phyloP scores from a whole-genome alignment of 2,329 filamentous ascomycete species.

The Fusarium sp. region DNA sequence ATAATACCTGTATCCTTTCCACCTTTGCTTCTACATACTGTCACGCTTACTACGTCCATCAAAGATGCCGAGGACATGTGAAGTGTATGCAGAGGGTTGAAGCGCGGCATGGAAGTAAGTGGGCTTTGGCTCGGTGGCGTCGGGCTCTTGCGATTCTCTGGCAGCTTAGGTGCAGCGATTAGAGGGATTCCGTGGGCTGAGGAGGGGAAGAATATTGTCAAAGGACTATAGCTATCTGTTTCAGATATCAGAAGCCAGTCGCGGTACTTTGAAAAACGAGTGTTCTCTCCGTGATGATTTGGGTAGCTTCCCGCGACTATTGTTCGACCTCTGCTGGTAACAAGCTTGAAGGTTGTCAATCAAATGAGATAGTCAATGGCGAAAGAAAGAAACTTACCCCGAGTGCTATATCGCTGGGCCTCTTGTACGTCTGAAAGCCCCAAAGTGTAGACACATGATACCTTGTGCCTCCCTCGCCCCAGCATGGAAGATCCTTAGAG shows the following conservation, averaged over 20 bases:
- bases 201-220: background rate
- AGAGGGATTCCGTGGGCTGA: constrained; percentile 8
- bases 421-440: constrained; percentile 12
- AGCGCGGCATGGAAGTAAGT: background rate
- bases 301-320: constrained; percentile 11
- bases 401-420: constrained; percentile 16
- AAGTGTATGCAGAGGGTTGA: background rate
- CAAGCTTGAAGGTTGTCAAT: background rate
- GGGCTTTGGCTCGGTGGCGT: background rate
- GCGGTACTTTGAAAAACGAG: background rate
- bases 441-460: constrained; percentile 7
- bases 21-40: background rate
- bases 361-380: fast-evolving
- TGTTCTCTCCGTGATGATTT: background rate
- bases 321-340: background rate
- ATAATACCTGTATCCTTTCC: background rate
- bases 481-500: background rate
- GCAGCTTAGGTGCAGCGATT: background rate
- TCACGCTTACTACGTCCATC: background rate
- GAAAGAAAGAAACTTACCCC: background rate
- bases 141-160: fast-evolving
- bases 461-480: background rate
- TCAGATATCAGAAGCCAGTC: background rate
- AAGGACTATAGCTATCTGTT: background rate
- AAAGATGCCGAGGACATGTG: constrained; percentile 8